Conservation (phyloP, 2,329 filamentous ascomycete genomes). For the Penicillium brasilianum region DNA sequence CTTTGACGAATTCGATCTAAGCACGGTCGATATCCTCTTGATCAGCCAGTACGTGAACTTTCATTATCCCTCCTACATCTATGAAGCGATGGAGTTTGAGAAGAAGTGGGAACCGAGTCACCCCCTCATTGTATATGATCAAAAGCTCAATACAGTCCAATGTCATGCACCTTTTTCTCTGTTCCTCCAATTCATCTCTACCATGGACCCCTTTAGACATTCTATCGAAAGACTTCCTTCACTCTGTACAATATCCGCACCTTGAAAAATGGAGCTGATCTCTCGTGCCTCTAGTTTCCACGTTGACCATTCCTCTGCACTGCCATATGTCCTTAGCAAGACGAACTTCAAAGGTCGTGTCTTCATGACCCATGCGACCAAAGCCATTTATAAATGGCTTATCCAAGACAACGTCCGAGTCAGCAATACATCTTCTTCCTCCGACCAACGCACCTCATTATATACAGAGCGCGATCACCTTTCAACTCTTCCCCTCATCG, state of each 20-base stretch:
- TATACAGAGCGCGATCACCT: slow-evolving; percentile 96
- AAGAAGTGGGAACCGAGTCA: not conserved
- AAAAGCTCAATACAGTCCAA: slow-evolving; percentile 42
- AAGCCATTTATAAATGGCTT: slow-evolving; percentile 99
- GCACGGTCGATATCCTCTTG: slow-evolving; percentile 93
- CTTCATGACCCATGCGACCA: slow-evolving; percentile 99
- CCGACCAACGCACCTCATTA: slow-evolving; percentile 68
- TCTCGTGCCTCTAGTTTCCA: slow-evolving; percentile 73
- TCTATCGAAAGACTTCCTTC: not conserved
- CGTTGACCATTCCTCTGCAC: slow-evolving; percentile 96
- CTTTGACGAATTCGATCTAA: slow-evolving; percentile 98
- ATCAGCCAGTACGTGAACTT: slow-evolving; percentile 91
- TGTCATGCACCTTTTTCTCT: slow-evolving; percentile 18
- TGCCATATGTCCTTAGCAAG: slow-evolving; percentile 96
- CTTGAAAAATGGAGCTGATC: slow-evolving; percentile 34
- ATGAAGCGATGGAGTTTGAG: not conserved
- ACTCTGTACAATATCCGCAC: slow-evolving; percentile 3
- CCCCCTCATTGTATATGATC: slow-evolving; percentile 44
- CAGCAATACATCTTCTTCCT: slow-evolving; percentile 68
- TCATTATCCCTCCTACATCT: slow-evolving; percentile 21
- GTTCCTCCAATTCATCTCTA: slow-evolving; percentile 11
- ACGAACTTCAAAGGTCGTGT: slow-evolving; percentile 96
- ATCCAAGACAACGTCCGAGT: slow-evolving; percentile 97
- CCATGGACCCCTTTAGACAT: not conserved
- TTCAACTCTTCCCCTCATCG: slow-evolving; percentile 90